A percentile compares a stretch with the other conserved stretches of the same genome.
phyloP scores from a whole-genome alignment of 2,329 filamentous ascomycete genomes.

The Metarhizium sp. region DNA sequence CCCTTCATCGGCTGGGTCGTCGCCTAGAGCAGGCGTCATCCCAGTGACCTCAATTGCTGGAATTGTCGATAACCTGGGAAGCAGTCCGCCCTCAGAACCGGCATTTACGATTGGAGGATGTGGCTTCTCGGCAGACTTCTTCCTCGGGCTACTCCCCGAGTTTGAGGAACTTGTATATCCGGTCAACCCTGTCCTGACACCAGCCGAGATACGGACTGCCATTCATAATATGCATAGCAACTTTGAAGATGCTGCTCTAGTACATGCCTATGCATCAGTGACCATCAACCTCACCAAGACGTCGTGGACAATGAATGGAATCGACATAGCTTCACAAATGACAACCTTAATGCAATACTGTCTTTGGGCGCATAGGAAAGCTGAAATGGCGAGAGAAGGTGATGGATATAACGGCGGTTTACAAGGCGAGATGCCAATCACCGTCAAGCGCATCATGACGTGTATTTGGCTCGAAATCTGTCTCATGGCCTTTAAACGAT shows the following conservation, averaged over 20 bases:
- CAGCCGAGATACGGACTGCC: slow-evolving; percentile 20
- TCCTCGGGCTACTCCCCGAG: slow-evolving; percentile 21
- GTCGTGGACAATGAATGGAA: slow-evolving; percentile 16
- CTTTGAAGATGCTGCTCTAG: slow-evolving; percentile 24
- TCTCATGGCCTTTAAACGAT: slow-evolving; percentile 35
- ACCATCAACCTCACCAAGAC: slow-evolving; percentile 26
- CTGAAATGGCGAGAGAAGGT: slow-evolving; percentile 18
- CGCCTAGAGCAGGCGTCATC: slow-evolving; percentile 1
- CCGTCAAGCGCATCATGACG: slow-evolving; percentile 36
- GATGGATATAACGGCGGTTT: slow-evolving; percentile 21
- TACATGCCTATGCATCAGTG: slow-evolving; percentile 25
- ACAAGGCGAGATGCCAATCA: slow-evolving; percentile 26
- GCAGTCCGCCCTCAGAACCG: slow-evolving; percentile 2
- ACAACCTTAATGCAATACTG: slow-evolving; percentile 16
- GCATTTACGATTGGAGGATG: slow-evolving; percentile 3
- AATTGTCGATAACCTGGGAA: slow-evolving; percentile 12
- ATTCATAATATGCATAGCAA: slow-evolving; percentile 22
- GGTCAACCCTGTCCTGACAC: slow-evolving; percentile 24
- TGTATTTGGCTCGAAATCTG: slow-evolving; percentile 42
- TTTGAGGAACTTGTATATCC: slow-evolving; percentile 28
- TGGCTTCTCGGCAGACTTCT: slow-evolving; percentile 21
- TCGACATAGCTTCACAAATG: slow-evolving; percentile 20
- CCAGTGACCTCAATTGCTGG: slow-evolving; percentile 17
- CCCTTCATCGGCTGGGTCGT: slow-evolving; percentile 8
- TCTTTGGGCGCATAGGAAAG: slow-evolving; percentile 15